Evolutionary conservation across 129 eudicot genomes (phyloP), one percentile per base, ranked within the genome.

Genomic region (Escallonia rubra): DNA sequence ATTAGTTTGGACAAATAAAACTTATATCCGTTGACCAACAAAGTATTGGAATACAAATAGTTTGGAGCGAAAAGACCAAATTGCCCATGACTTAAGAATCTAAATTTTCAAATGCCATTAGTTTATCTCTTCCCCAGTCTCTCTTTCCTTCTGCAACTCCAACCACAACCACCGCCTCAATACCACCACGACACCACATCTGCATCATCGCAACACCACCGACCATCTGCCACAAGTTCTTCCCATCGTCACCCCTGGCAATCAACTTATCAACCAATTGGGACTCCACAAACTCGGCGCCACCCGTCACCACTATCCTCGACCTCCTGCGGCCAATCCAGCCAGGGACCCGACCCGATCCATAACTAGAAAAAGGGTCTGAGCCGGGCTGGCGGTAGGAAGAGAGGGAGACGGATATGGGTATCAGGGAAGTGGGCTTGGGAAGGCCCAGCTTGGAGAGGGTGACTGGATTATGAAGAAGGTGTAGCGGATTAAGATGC

Each of bases 251-350:
- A 4, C 96, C 92, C 74, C 96, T 82, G 6, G 76, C 82, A 45
- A 89, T 78, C 71, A 89, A 67, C 71, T 71, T 80, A 76, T 85
- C 92, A 41, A 85, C 92, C 85, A 85, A 78, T 82, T 89, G 96
- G 54, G 89, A 82, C 43, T 92, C 96, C 48, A 89, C 96, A 69
- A 90, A 89, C 13, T 90, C 93, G 0, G 87, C 87, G 6, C 93
- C 96, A 4, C 96, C 96, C 5, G 90, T 89, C 9, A 89, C 96
- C 69, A 89, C 78, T 40, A 84, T 79, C 75, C 96, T 61, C 85
- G 64, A 75, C 75, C 96, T 65, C 73, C 75, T 73, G 13, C 75
- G 70, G 5, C 72, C 74, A 12, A 87, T 68, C 59, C 82, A 76
- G 65, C 73, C 88, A 15, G 90, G 90, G 63, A 84, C 72, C 56